Evolutionary conservation across 1,139 yeast genomes (phyloP).

Genomic region (Hansenula lynferdii): DNA sequence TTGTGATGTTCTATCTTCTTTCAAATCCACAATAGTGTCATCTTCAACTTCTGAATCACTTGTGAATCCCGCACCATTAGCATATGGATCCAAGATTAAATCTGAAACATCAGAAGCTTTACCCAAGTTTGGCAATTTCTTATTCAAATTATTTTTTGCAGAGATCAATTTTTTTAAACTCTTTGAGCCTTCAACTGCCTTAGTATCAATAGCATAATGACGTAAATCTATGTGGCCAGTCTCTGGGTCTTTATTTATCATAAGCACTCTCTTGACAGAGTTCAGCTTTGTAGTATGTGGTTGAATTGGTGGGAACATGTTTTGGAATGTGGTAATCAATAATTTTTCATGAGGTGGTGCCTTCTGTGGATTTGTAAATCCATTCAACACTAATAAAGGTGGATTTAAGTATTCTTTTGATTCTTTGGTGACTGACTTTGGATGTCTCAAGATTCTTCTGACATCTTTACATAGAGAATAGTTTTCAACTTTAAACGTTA

Average conservation of each 20-base stretch:
- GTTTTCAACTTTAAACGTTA: constrained; percentile 71
- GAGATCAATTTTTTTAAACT: constrained; percentile 74
- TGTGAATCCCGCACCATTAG: constrained; percentile 72
- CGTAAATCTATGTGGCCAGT: constrained; percentile 77
- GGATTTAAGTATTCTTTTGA: constrained; percentile 66
- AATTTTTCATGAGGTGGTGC: constrained; percentile 71
- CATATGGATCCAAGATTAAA: constrained; percentile 75
- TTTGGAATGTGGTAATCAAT: constrained; percentile 86
- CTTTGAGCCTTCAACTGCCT: constrained; percentile 76
- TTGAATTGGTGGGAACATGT: constrained; percentile 89
- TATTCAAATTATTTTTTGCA: constrained; percentile 57
- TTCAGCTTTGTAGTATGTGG: constrained; percentile 74
- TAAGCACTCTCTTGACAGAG: constrained; percentile 76
- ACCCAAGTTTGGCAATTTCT: constrained; percentile 69
- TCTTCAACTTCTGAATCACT: constrained; percentile 94
- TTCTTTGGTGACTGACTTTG: constrained; percentile 63
- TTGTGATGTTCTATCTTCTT: constrained; percentile 29
- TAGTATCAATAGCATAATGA: constrained; percentile 88
- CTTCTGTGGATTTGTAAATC: constrained; percentile 58
- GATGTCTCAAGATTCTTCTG: constrained; percentile 58
- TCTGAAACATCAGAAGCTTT: constrained; percentile 75
- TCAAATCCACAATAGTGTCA: constrained; percentile 76
- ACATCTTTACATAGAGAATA: constrained; percentile 87
- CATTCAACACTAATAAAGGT: constrained; percentile 88
- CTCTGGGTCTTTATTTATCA: constrained; percentile 68